Percentiles rank a stretch among this genome's conserved stretches.
Evolutionary conservation across 192 early-diverging fungal species (phyloP).

Genomic region (Chytriomyces sp.): DNA sequence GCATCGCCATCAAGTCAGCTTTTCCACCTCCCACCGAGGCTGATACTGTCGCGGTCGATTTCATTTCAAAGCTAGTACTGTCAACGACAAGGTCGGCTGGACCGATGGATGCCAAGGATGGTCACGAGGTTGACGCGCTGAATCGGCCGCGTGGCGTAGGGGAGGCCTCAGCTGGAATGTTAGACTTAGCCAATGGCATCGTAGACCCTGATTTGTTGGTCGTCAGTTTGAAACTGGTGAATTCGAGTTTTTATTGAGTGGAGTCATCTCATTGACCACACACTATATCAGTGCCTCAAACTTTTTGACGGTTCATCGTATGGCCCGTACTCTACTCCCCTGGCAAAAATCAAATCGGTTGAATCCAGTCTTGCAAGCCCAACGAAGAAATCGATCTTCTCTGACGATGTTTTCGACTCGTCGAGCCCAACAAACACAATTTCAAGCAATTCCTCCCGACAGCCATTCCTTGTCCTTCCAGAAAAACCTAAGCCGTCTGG

Average conservation of each 20-base stretch:
- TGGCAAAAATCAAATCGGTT: not conserved
- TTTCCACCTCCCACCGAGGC: not conserved
- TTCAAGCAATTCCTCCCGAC: not conserved
- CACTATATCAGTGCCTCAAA: not conserved
- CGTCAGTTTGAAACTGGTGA: not conserved
- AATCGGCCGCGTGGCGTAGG: not conserved
- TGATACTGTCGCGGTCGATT: not conserved
- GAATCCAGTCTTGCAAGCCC: not conserved
- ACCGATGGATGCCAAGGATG: not conserved
- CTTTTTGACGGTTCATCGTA: slow-evolving; percentile 10
- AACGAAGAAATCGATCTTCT: not conserved
- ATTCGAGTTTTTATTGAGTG: no score
- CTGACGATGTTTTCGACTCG: not conserved
- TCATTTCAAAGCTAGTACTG: slow-evolving; percentile 5
- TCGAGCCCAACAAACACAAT: not conserved
- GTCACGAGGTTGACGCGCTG: not conserved
- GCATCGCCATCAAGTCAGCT: no score
- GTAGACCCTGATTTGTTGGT: not conserved
- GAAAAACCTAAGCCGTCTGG: not conserved
- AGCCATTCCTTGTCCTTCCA: not conserved
- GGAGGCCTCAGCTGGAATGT: not conserved
- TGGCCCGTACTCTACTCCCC: not conserved
- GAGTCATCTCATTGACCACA: not conserved
- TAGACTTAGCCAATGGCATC: not conserved
- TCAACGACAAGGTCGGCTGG: not conserved